phyloP scores from a whole-genome alignment of 1,284 basidiomycete species.

The Boletus subluridellus region DNA sequence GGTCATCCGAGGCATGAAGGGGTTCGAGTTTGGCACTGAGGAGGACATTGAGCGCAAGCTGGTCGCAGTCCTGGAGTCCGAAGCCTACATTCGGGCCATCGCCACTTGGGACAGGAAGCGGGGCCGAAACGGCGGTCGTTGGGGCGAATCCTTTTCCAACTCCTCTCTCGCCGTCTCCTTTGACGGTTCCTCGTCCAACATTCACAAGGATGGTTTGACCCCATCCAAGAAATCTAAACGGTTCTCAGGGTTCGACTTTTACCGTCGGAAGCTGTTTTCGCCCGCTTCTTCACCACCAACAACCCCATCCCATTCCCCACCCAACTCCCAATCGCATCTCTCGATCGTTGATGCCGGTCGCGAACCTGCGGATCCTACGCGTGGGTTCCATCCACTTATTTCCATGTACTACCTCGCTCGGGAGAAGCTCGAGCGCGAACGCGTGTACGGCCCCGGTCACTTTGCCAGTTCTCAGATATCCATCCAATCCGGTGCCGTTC shows the following conservation, averaged over 20 bases:
- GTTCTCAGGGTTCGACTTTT: conserved; percentile 95
- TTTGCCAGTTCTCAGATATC: conserved; percentile 89
- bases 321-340: conserved; percentile 51
- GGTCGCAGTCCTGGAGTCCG: conserved; percentile 71
- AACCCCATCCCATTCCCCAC: conserved; percentile 50
- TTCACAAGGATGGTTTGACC: conserved; percentile 38
- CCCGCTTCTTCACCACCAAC: conserved; percentile 57
- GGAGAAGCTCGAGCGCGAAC: conserved; percentile 93
- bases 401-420: conserved; percentile 95
- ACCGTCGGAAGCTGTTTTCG: conserved; percentile 85
- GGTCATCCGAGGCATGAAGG: conserved; percentile 90
- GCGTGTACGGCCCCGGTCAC: conserved; percentile 88
- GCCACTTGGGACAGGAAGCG: conserved; percentile 76
- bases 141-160: conserved; percentile 58
- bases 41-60: conserved; percentile 82
- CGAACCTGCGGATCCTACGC: conserved; percentile 76
- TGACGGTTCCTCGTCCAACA: conserved; percentile 44
- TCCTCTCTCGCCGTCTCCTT: conserved; percentile 67
- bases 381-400: conserved; percentile 91
- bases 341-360: conserved; percentile 46
- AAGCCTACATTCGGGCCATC: conserved; percentile 73
- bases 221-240: conserved; percentile 59
- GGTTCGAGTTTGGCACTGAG: conserved; percentile 93
- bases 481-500: conserved; percentile 23
- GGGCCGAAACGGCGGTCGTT: conserved; percentile 46